A percentile compares a stretch with the other conserved stretches of the same genome.
phyloP scores from a whole-genome alignment of 441 rosid genomes.

The Aquilaria agallochum region DNA sequence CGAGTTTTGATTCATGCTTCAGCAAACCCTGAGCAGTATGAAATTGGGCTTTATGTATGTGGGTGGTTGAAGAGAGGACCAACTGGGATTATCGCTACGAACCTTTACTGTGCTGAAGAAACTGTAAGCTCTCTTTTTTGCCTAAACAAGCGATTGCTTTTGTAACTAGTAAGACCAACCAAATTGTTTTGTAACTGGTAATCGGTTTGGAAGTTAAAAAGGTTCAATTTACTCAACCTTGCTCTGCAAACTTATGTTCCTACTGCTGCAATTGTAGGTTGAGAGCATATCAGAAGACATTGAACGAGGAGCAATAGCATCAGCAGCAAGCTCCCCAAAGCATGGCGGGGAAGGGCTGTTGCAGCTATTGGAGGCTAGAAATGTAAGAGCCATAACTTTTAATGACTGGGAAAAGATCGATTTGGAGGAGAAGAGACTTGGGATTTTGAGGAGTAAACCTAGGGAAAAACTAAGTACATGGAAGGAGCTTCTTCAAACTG shows the following conservation, averaged over 20 bases:
- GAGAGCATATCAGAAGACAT: constrained; percentile 70
- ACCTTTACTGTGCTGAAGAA: constrained; percentile 88
- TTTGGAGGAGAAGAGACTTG: constrained; percentile 59
- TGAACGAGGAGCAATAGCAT: constrained; percentile 33
- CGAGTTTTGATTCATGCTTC: constrained; percentile 53
- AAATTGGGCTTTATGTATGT: constrained; percentile 78
- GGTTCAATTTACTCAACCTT: not conserved
- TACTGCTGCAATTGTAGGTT: constrained; percentile 40
- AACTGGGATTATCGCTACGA: constrained; percentile 82
- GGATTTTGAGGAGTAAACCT: constrained; percentile 51
- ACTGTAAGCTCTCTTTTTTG: constrained; percentile 43
- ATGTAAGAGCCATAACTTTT: constrained; percentile 44
- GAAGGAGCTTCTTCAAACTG: constrained; percentile 53
- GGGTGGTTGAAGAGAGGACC: constrained; percentile 99
- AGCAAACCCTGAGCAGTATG: constrained; percentile 34
- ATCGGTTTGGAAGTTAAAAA: not conserved
- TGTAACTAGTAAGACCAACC: not conserved
- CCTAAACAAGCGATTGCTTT: not conserved
- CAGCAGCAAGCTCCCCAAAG: constrained; percentile 28
- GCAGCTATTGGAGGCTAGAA: constrained; percentile 42
- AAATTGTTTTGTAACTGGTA: not conserved
- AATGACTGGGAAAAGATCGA: constrained; percentile 74
- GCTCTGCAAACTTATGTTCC: not conserved
- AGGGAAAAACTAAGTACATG: constrained; percentile 63
- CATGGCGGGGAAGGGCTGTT: constrained; percentile 70